Evolutionary conservation across 257 asterid genomes (phyloP).

Genomic region (Ophiorrhiza pumila): DNA sequence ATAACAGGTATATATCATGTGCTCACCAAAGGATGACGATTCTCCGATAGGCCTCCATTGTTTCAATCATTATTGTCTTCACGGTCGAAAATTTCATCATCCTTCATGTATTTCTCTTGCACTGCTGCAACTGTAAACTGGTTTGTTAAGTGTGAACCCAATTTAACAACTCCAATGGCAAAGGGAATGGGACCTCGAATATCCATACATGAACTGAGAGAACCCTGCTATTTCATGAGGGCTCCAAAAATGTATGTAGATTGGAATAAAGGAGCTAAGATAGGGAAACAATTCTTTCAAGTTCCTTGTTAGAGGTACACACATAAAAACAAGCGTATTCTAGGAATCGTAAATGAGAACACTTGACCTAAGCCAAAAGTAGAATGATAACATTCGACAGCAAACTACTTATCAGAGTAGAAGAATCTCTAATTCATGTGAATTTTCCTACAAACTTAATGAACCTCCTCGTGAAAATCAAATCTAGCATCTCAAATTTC

Average conservation of each 20-base stretch:
- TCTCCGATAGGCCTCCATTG: not conserved
- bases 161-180: not conserved
- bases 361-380: no score
- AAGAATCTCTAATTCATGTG: not conserved
- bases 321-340: not conserved
- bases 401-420: not conserved
- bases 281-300: not conserved
- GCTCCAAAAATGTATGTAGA: not conserved
- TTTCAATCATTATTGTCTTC: conserved; percentile 8
- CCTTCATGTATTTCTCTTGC: conserved; percentile 97
- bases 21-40: not conserved
- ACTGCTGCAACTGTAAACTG: conserved; percentile 85
- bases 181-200: not conserved
- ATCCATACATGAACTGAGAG: not conserved
- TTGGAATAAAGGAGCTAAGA: not conserved
- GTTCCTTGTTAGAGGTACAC: not conserved
- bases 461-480: not conserved
- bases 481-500: not conserved
- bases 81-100: conserved; percentile 42
- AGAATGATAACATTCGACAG: not conserved
- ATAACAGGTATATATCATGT: not conserved
- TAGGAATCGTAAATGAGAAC: not conserved
- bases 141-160: conserved; percentile 51
- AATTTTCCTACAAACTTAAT: not conserved
- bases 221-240: not conserved